Evolutionary conservation across 768 basidiomycete species (phyloP), one percentile per base, ranked within the genome.

Genomic region (Pleurotus pulmonarius): DNA sequence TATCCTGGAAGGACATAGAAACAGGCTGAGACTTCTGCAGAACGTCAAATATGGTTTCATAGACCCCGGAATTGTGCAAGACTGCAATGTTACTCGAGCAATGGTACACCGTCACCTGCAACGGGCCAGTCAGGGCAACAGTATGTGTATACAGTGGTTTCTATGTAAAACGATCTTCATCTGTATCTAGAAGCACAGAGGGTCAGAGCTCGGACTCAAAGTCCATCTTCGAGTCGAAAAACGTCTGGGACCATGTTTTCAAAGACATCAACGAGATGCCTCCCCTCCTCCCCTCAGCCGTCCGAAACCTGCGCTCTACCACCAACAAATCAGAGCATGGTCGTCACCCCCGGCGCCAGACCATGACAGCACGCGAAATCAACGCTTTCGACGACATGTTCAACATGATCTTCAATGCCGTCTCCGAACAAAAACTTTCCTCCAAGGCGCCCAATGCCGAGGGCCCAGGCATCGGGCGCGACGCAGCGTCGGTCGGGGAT

Each of bases 361-460:
- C 82, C 16, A 83, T 90, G 79, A 88, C 88, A 0, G 83, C 83
- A 0, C 78, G 79, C 45, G 90, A 92, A 71, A 76, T 79, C 56
- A 76, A 65, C 56, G 82, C 81, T 3, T 86, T 92, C 61, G 81
- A 87, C 63, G 83, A 86, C 26, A 87, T 91, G 80, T 88, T 91
- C 61, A 76, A 83, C 61, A 69, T 87, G 70, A 83, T 91, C 38
- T 89, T 90, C 65, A 74, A 81, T 46, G 80, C 81, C 13, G 75
- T 75, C 56, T 71, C 73, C 38, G 70, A 71, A 47, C 67, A 72
- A 20, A 71, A 69, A 24, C 29, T 34, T 11, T 16, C 37, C 7
- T 58, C 61, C 12, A 53, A 44, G 18, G 37, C 40, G 13, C 46
- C 48, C n/a, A 40, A 48, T 2, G 20, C 25, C 20, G n/a, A 26